Evolutionary conservation across 345 rosid genomes (phyloP), one percentile per base, ranked within the genome.

Genomic region (Carallia brachiata): DNA sequence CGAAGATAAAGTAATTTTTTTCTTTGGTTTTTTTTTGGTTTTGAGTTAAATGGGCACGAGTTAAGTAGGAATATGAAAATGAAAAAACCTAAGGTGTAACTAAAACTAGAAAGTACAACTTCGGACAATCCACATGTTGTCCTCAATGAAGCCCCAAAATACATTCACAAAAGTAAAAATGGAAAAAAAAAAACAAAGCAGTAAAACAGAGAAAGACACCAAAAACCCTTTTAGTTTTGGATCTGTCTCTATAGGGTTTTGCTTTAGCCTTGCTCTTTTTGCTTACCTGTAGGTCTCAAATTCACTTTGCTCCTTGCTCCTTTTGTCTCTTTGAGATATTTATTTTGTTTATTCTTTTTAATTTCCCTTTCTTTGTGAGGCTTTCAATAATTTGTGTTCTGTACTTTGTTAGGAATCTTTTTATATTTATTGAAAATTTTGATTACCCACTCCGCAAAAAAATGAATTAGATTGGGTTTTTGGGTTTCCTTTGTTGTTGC

Each of bases 401-500:
- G 13, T 8, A 2, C 8, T 19, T 7, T 2, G 59, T 4, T 19
- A 2, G 31, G 59, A 15, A 6, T 55, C 30, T 55, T 23, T 23
- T 56, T 30, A 56, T 16, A 2, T 56, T 56, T 8, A 3, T 30
- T 0, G 3, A 27, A 23, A 6, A 2, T 9, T 30, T 56, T 56
- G 32, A 27, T 56, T 3, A 27, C 60, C 16, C 50, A 44, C 50
- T 44, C 12, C 15, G 16, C 16, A 4, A 54, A 52, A 27, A 34
- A 13, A 9, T 7, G 52, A 27, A 52, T 52, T 8, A 19, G 66
- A 4, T 36, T 47, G 8, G 48, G 40, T 61, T 19, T n/a, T 23
- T 71, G n/a, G 63, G 32, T 15, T 63, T 71, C 56, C 30, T 31
- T 56, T 36, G 16, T 40, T 52, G 34, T 53, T 32, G 17, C 36